Evolutionary conservation across 73 alveolate genomes (phyloP).

Genomic region (Tetrahymena elliotti): DNA sequence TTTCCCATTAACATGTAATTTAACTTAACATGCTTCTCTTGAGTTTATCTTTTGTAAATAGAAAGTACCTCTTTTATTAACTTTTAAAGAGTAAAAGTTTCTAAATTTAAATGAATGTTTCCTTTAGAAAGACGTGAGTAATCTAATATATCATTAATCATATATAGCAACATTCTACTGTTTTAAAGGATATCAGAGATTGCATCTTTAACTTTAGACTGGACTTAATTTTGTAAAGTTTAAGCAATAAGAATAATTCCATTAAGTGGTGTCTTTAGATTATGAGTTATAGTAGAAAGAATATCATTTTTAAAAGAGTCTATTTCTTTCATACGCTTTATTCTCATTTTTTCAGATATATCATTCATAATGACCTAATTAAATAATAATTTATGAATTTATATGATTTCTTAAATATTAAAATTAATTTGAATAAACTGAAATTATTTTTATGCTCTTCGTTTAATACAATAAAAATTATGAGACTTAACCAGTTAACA

Average conservation of each 20-base stretch:
- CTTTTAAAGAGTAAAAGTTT: background rate
- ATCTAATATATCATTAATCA: constrained; percentile 35
- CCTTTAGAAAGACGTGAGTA: constrained; percentile 8
- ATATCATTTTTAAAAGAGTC: constrained; percentile 10
- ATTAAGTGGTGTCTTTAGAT: constrained; percentile 35
- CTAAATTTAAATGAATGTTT: background rate
- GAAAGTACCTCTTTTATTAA: background rate
- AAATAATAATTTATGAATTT: background rate
- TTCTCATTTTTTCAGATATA: constrained; percentile 12
- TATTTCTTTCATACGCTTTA: background rate
- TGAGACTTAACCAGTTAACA: too few relatives aligned
- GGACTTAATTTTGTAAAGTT: background rate
- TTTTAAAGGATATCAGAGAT: background rate
- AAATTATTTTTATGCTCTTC: too few relatives aligned
- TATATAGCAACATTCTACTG: constrained; percentile 17
- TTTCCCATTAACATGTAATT: background rate
- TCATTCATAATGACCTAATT: constrained; percentile 27
- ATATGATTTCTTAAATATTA: too few relatives aligned
- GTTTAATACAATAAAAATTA: too few relatives aligned
- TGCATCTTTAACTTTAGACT: background rate
- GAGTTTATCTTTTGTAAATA: background rate
- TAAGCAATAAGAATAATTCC: constrained; percentile 20
- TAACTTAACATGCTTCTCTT: background rate
- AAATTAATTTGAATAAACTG: too few relatives aligned
- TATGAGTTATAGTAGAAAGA: constrained; percentile 21